phyloP scores from a whole-genome alignment of 192 early-diverging fungal genomes.

The Backusella macrospora region DNA sequence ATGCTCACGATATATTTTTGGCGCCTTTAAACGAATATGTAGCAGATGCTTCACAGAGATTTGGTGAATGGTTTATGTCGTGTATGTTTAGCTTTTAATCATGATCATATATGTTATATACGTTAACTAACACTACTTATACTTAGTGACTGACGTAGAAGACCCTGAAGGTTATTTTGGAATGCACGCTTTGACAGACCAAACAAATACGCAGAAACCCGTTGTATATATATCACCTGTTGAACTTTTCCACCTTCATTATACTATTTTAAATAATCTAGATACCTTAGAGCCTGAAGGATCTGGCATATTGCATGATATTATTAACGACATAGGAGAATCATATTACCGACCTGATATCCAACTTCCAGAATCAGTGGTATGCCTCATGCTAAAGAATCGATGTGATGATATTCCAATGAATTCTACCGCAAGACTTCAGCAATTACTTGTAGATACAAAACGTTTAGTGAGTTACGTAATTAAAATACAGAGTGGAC shows the following conservation, averaged over 20 bases:
- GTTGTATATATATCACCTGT: conserved; percentile 85
- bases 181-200: conserved; percentile 88
- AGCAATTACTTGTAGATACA: conserved; percentile 81
- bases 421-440: conserved; percentile 45
- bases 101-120: not conserved
- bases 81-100: conserved; percentile 6
- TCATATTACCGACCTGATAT: conserved; percentile 44
- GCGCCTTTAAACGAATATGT: conserved; percentile 16
- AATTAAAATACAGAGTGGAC: conserved; percentile 80
- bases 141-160: conserved; percentile 74
- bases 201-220: conserved; percentile 77
- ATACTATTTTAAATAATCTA: conserved; percentile 76
- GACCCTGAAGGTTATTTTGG: conserved; percentile 90
- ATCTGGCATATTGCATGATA: conserved; percentile 68
- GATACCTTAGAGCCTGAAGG: conserved; percentile 69
- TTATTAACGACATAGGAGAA: conserved; percentile 69
- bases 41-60: conserved; percentile 70
- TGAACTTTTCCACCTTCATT: conserved; percentile 93
- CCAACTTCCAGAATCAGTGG: conserved; percentile 49
- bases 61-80: conserved; percentile 82
- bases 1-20: conserved; percentile 22
- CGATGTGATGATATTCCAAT: conserved; percentile 64
- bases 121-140: not conserved
- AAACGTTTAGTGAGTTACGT: conserved; percentile 85
- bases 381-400: conserved; percentile 69